Percentiles rank a stretch among this genome's conserved stretches.
Conservation (phyloP, 306 rosid species). For the Prunus salicina region DNA sequence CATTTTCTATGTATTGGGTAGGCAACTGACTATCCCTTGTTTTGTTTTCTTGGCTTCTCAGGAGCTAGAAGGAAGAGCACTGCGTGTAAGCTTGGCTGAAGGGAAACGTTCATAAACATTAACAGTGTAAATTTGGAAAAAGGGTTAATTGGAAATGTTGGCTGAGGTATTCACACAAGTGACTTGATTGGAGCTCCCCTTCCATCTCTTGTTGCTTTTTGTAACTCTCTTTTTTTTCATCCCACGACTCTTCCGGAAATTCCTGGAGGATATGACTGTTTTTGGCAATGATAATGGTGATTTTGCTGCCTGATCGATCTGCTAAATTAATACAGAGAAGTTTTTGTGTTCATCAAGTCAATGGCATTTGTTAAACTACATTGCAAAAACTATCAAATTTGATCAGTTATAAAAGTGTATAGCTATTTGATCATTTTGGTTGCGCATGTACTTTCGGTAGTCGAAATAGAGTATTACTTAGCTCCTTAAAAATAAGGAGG, state of each 20-base stretch:
- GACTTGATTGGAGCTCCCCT: conserved; percentile 20
- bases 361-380: background rate
- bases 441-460: too few species aligned
- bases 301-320: background rate
- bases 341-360: too few species aligned
- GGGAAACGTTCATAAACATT: conserved; percentile 51
- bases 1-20: background rate
- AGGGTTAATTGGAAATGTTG: conserved; percentile 15
- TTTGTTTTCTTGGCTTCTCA: conserved; percentile 23
- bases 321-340: background rate
- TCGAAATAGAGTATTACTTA: too few species aligned
- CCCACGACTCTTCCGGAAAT: background rate
- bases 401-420: background rate
- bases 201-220: conserved; percentile 23
- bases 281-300: background rate
- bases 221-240: background rate
- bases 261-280: conserved; percentile 8
- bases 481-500: too few species aligned
- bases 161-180: conserved; percentile 15
- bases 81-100: conserved; percentile 90
- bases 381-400: background rate
- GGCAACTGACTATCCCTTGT: conserved; percentile 2
- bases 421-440: too few species aligned
- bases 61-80: conserved; percentile 83
- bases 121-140: conserved; percentile 19